Evolutionary conservation across 2,329 filamentous ascomycete genomes (phyloP).

Genomic region (Plenodomus lindquistii): DNA sequence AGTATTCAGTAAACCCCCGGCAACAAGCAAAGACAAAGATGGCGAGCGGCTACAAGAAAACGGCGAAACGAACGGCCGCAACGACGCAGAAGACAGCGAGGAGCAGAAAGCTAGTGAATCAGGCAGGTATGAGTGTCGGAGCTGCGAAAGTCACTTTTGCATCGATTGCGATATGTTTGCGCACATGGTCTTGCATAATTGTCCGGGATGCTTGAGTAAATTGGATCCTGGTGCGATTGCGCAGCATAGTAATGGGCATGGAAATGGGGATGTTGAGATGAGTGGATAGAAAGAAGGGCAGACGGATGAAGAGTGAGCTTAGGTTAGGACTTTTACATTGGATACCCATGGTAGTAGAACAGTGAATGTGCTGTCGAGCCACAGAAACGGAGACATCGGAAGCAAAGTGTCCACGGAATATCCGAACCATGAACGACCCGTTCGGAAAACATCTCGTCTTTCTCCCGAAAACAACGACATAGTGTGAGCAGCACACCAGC

Average conservation of each 20-base stretch:
- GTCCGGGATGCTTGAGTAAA: constrained; percentile 76
- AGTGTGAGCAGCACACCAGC: too few relatives aligned
- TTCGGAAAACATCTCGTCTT: too few relatives aligned
- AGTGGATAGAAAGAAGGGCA: constrained; percentile 13
- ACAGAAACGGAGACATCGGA: too few relatives aligned
- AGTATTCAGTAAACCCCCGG: constrained; percentile 62
- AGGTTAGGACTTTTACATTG: background rate
- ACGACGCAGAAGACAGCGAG: constrained; percentile 35
- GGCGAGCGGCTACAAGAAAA: constrained; percentile 14
- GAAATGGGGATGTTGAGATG: constrained; percentile 37
- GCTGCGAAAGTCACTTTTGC: constrained; percentile 91
- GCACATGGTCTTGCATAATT: constrained; percentile 94
- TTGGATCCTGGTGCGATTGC: constrained; percentile 20
- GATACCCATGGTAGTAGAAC: background rate
- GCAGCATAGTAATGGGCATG: constrained; percentile 5
- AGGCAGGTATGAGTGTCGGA: constrained; percentile 83
- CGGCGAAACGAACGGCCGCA: constrained; percentile 13
- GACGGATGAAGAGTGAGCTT: too few relatives aligned
- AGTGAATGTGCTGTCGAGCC: too few relatives aligned
- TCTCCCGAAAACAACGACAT: too few relatives aligned
- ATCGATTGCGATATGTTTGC: constrained; percentile 97
- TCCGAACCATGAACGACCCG: too few relatives aligned
- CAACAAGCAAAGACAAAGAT: constrained; percentile 17
- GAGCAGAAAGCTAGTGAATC: constrained; percentile 70
- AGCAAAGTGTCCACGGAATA: too few relatives aligned